Conservation (phyloP, 2,329 filamentous ascomycete species). For the Lizonia empirigonia region DNA sequence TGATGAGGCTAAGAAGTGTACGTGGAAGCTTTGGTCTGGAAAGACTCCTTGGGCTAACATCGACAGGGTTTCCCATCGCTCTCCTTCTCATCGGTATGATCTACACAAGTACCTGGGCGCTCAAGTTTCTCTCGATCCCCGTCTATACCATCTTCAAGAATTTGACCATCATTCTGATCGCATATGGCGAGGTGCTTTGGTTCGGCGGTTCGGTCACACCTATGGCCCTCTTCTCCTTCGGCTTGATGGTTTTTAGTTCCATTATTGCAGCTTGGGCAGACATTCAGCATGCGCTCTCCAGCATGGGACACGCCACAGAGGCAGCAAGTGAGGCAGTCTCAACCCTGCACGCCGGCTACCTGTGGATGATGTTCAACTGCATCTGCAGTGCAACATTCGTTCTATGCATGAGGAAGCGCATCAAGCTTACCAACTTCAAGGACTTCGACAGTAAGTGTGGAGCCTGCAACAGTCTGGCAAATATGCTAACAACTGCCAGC, state of each 20-base stretch:
- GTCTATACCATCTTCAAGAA: conserved; percentile 99
- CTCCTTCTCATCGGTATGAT: conserved; percentile 98
- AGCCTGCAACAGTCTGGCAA: conserved; percentile 20
- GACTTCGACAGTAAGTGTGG: conserved; percentile 88
- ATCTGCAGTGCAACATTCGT: conserved; percentile 91
- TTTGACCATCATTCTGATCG: conserved; percentile 97
- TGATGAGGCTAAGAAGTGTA: conserved; percentile 92
- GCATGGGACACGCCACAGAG: conserved; percentile 57
- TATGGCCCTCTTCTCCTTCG: conserved; percentile 89
- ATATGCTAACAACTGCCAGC: conserved; percentile 59
- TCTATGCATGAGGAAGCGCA: conserved; percentile 94
- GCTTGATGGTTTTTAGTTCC: conserved; percentile 94
- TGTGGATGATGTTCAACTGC: conserved; percentile 98
- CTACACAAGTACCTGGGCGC: conserved; percentile 93
- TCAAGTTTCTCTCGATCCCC: conserved; percentile 95
- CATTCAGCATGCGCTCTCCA: conserved; percentile 81
- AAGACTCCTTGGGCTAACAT: conserved; percentile 18
- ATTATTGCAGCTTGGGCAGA: conserved; percentile 97
- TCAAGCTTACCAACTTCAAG: conserved; percentile 99
- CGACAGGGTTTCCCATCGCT: conserved; percentile 90
- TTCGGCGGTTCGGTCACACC: conserved; percentile 91
- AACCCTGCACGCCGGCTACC: conserved; percentile 90
- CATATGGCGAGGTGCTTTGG: conserved; percentile 97
- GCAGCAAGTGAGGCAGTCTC: conserved; percentile 78
- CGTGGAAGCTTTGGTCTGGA: conserved; percentile 37